Conservation (phyloP, 352 stramenopile species). For the Phytopythium mirpurense region DNA sequence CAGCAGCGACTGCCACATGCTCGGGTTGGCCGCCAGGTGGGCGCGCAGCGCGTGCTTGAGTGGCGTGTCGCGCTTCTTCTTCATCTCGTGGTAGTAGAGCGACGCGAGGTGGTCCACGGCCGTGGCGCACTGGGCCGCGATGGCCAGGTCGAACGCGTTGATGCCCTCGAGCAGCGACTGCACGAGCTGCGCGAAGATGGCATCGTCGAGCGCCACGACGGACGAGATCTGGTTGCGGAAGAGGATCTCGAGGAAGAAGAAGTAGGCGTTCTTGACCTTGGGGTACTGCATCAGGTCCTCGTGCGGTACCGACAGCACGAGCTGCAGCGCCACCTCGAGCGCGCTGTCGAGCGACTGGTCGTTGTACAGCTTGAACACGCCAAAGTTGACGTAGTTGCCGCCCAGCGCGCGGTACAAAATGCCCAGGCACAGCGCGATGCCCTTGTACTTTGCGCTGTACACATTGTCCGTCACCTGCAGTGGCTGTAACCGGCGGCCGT, state of each 20-base stretch:
- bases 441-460: slow-evolving; percentile 98
- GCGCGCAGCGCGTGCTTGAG: slow-evolving; percentile 90
- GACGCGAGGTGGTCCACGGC: slow-evolving; percentile 93
- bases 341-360: slow-evolving; percentile 93
- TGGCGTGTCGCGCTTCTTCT: slow-evolving; percentile 94
- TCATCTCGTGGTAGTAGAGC: slow-evolving; percentile 96
- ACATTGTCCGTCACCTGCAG: slow-evolving; percentile 82
- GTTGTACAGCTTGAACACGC: slow-evolving; percentile 98
- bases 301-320: slow-evolving; percentile 94
- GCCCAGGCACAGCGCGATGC: slow-evolving; percentile 92
- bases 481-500: slow-evolving; percentile 87
- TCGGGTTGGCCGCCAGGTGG: slow-evolving; percentile 91
- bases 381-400: slow-evolving; percentile 99
- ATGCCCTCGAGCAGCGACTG: slow-evolving; percentile 89
- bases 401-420: slow-evolving; percentile 84
- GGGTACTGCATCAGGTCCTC: slow-evolving; percentile 96
- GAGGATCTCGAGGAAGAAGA: slow-evolving; percentile 97
- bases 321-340: slow-evolving; percentile 93
- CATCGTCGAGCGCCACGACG: slow-evolving; percentile 89
- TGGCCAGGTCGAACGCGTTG: slow-evolving; percentile 88
- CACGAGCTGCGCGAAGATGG: slow-evolving; percentile 95
- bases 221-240: slow-evolving; percentile 97
- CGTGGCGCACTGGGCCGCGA: slow-evolving; percentile 93
- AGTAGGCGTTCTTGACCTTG: slow-evolving; percentile 98
- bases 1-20: slow-evolving; percentile 85